Conservation (phyloP, 148 eudicot genomes). For the Tetragonia tetragonoides region DNA sequence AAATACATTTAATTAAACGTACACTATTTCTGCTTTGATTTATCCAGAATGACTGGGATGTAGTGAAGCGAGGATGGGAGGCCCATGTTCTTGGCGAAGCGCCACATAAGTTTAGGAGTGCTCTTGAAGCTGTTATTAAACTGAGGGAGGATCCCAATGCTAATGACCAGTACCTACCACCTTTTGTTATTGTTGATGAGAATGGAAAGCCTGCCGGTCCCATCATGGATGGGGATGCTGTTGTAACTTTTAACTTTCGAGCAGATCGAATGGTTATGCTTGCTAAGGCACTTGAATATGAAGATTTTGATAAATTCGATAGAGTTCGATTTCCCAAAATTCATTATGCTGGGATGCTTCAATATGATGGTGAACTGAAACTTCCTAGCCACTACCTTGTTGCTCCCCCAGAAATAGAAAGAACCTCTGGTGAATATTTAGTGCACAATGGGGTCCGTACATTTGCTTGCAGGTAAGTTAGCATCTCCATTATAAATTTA, state of each 20-base stretch:
- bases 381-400: constrained; percentile 74
- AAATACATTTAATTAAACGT: not conserved
- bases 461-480: constrained; percentile 84
- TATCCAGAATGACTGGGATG: constrained; percentile 73
- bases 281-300: constrained; percentile 87
- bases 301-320: constrained; percentile 78
- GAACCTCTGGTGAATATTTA: constrained; percentile 86
- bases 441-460: constrained; percentile 73
- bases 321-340: constrained; percentile 74
- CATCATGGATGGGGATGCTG: constrained; percentile 73
- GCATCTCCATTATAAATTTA: not conserved
- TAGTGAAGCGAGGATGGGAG: constrained; percentile 80
- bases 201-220: constrained; percentile 71
- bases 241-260: constrained; percentile 64
- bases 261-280: constrained; percentile 98
- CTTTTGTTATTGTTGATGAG: constrained; percentile 71
- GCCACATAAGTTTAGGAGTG: constrained; percentile 53
- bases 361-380: constrained; percentile 90
- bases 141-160: constrained; percentile 47
- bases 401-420: constrained; percentile 84
- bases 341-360: constrained; percentile 92
- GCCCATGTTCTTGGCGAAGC: constrained; percentile 88
- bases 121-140: constrained; percentile 66
- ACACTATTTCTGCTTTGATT: not conserved
- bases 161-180: constrained; percentile 63